These are phyloP conservation scores for Porphyrellus cyaneotinctus DNA, from an alignment of 768 basidiomycete species.

Conservation along the genomic window DNA sequence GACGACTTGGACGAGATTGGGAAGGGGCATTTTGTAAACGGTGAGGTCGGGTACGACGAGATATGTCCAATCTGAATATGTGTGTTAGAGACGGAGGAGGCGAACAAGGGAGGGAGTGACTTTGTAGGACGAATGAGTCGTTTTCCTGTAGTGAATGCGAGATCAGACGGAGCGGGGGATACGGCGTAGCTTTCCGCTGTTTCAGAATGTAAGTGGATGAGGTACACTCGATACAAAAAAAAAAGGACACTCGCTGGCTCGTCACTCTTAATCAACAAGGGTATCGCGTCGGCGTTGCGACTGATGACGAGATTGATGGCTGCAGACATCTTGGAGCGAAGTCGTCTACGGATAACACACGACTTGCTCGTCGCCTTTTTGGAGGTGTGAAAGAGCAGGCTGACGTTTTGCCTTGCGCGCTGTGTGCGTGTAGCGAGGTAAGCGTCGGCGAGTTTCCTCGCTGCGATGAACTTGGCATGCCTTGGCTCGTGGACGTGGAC, in stretches of 20 bases:
- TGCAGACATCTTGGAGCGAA: conserved; percentile 20
- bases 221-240: no score
- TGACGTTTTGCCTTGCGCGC: conserved; percentile 9
- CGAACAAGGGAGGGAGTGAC: conserved; percentile 6
- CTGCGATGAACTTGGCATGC: background rate
- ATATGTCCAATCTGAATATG: conserved; percentile 26
- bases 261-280: no score
- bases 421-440: conserved; percentile 4
- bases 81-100: background rate
- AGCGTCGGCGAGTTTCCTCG: conserved; percentile 1
- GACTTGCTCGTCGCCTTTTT: conserved; percentile 27
- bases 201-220: background rate
- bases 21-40: conserved; percentile 24
- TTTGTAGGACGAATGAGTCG: conserved; percentile 12
- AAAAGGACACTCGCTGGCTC: background rate
- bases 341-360: conserved; percentile 17
- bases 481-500: background rate
- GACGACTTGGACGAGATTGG: conserved; percentile 20
- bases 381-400: conserved; percentile 18
- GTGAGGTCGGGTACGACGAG: conserved; percentile 23
- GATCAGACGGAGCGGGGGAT: conserved; percentile 9
- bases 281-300: conserved; percentile 13
- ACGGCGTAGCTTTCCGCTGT: background rate
- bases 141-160: background rate
- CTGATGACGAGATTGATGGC: conserved; percentile 20